These are phyloP conservation scores for Microdochium nivale DNA, from an alignment of 2,329 filamentous ascomycete species.

Conservation along the genomic window DNA sequence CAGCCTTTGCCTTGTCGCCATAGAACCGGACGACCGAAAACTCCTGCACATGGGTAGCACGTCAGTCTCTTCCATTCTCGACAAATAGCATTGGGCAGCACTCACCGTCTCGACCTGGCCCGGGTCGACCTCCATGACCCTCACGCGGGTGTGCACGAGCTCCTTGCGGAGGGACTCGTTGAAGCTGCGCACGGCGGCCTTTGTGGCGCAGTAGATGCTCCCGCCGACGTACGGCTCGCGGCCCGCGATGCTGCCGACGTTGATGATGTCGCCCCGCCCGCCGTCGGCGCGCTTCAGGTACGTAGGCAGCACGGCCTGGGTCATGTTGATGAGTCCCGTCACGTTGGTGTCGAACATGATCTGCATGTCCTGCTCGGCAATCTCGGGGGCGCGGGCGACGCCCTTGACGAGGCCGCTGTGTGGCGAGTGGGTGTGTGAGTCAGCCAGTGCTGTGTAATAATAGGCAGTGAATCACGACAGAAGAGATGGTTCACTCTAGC, in stretches of 20 bases:
- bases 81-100: not conserved
- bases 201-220: constrained; percentile 72
- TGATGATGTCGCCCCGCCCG: constrained; percentile 88
- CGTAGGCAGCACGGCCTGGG: constrained; percentile 77
- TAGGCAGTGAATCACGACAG: no score
- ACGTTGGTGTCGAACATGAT: constrained; percentile 92
- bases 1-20: constrained; percentile 69
- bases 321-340: constrained; percentile 92
- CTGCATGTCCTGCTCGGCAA: constrained; percentile 72
- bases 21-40: constrained; percentile 70
- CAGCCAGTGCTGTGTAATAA: no score
- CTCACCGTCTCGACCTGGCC: constrained; percentile 65
- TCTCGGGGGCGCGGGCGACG: constrained; percentile 76
- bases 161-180: constrained; percentile 65
- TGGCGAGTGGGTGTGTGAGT: no score
- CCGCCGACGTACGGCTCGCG: constrained; percentile 65
- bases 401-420: constrained; percentile 81
- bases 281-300: constrained; percentile 70
- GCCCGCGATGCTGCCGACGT: constrained; percentile 56
- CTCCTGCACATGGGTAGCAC: constrained; percentile 38
- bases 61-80: no score
- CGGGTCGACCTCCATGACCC: constrained; percentile 67
- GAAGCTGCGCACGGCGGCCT: constrained; percentile 66
- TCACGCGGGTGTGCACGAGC: constrained; percentile 58
- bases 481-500: no score